Evolutionary conservation across 75 land plant genomes (phyloP).

Genomic region (Cupressus sempervirens): DNA sequence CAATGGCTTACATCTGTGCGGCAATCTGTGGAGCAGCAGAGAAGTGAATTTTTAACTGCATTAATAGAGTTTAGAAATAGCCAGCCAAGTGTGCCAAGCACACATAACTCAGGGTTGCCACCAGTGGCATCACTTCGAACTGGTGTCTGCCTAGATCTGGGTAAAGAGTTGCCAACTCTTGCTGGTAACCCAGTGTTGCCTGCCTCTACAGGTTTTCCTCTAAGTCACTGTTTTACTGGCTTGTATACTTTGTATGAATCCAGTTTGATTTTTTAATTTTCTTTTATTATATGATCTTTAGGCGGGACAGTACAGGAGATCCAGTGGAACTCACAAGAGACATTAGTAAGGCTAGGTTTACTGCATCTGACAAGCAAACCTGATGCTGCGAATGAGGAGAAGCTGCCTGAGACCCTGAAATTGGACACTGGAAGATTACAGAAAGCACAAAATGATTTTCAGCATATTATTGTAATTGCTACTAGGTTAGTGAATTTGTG

Average conservation of each 20-base stretch:
- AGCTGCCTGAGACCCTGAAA: conserved; percentile 71
- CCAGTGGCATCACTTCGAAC: conserved; percentile 57
- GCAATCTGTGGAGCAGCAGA: conserved; percentile 40
- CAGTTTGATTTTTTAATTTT: background rate
- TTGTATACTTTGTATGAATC: background rate
- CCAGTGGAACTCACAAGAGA: conserved; percentile 50
- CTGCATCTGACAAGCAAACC: conserved; percentile 48
- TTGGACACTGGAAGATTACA: conserved; percentile 63
- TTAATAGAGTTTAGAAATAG: background rate
- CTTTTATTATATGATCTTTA: background rate
- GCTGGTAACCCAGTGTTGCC: background rate
- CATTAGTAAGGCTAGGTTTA: conserved; percentile 67
- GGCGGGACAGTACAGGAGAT: conserved; percentile 29
- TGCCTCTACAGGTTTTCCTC: no score
- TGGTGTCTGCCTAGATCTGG: conserved; percentile 39
- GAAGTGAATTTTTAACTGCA: conserved; percentile 31
- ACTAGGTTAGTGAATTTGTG: conserved; percentile 47
- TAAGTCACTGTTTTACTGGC: background rate
- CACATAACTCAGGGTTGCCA: conserved; percentile 23
- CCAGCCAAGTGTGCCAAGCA: background rate
- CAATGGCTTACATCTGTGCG: conserved; percentile 50
- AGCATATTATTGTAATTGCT: conserved; percentile 69
- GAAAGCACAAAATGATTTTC: conserved; percentile 63
- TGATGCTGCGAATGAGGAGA: conserved; percentile 45
- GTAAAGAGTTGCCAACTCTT: background rate